Evolutionary conservation across 2,329 filamentous ascomycete genomes (phyloP), one percentile per base, ranked within the genome.

Genomic region (Rhytidhysteron rufulum): DNA sequence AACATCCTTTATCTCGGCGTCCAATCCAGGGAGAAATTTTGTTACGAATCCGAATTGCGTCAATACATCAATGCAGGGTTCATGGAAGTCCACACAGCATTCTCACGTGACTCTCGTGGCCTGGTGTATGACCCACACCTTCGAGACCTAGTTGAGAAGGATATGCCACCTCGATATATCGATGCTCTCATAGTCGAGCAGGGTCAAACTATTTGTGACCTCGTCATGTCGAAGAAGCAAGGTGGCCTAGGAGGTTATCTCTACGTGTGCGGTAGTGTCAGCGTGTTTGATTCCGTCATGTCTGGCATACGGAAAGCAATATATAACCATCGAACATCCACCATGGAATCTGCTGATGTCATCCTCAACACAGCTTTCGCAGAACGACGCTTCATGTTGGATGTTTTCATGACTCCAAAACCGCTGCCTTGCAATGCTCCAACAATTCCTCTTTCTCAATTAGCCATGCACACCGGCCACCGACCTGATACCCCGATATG

Each of bases 221-320:
- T 78, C 13, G 72, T 78, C 39, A 78, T 78, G 73, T 74, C 71
- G 0, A 79, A 77, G 59, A 75, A 75, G 36, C 72, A 75, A 25
- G 74, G 74, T 4, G 73, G 74, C 2, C 53, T 71, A 2, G 70
- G 69, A n/a, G 69, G 69, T 0, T 69, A 74, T 40, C 57, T 76
- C 2, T 75, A 74, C 43, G 66, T 75, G 11, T 75, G 72, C 47
- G 72, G 73, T 4, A 74, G 71, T 0, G 64, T 74, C 4, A 63
- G 69, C 3, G 71, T 68, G 11, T 79, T 67, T 48, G 74, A 79
- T 49, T 75, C 74, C 0, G 74, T 79, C 34, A 77, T 79, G 69
- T 71, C 62, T 5, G 75, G 75, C 3, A 74, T 78, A 34, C 68
- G 73, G n/a, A 74, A 73, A 53, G 75, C 75, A 3, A 70, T 79